Evolutionary conservation across 208 protist species (phyloP).

Genomic region (Leptomonas pyrrhocoris): DNA sequence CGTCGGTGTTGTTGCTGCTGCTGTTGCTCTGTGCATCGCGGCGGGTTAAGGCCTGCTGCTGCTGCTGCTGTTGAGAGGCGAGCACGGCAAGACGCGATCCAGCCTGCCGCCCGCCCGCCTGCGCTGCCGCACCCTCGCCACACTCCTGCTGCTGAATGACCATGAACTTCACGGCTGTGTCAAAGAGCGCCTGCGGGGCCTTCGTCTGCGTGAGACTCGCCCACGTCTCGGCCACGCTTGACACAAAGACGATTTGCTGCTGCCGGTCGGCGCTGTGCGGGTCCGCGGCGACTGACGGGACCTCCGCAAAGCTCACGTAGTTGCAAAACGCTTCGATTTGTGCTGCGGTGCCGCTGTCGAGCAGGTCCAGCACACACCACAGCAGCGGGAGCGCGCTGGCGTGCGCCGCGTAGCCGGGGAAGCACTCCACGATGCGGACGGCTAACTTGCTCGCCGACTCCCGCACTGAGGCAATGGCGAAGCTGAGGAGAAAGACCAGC

Average conservation of each 20-base stretch:
- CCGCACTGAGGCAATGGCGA: constrained; percentile 71
- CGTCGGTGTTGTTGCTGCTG: too few relatives aligned
- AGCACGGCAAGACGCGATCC: constrained; percentile 45
- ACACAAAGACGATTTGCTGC: constrained; percentile 50
- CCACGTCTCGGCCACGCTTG: constrained; percentile 58
- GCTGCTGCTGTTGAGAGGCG: constrained; percentile 31
- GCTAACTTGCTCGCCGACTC: constrained; percentile 58
- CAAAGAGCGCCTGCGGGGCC: constrained; percentile 59
- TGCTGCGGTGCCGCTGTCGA: constrained; percentile 49
- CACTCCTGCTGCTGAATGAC: constrained; percentile 50
- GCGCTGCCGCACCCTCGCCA: constrained; percentile 27
- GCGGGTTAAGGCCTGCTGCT: neutral
- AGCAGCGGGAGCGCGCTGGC: constrained; percentile 68
- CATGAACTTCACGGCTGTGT: constrained; percentile 67
- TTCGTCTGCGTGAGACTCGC: constrained; percentile 28
- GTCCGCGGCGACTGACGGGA: constrained; percentile 55
- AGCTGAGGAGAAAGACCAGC: constrained; percentile 75
- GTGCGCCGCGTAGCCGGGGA: constrained; percentile 62
- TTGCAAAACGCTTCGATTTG: constrained; percentile 67
- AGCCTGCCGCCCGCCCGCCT: constrained; percentile 19
- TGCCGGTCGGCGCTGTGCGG: constrained; percentile 55
- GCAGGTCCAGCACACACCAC: constrained; percentile 74
- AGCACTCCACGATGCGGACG: constrained; percentile 49
- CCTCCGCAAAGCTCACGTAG: constrained; percentile 48
- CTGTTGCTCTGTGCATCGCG: constrained; percentile 12